Percentiles rank a stretch among this genome's conserved stretches.
These are phyloP conservation scores for Calonectria honghensis DNA, from an alignment of 2,329 filamentous ascomycete species.

Conservation along the genomic window DNA sequence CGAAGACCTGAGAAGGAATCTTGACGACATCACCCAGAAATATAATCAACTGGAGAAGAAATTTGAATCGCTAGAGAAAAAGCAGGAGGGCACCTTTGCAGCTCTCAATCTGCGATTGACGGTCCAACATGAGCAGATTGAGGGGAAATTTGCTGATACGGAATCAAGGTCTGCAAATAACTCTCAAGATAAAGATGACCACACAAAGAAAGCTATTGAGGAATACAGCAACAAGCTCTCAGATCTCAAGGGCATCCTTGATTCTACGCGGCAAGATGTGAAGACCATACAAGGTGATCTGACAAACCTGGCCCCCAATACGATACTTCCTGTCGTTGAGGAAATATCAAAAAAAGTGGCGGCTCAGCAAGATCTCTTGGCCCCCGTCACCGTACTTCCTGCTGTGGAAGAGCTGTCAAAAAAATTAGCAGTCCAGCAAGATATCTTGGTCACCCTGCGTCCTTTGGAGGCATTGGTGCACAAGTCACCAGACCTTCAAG, in stretches of 20 bases:
- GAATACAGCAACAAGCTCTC: conserved; percentile 33
- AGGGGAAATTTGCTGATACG: conserved; percentile 12
- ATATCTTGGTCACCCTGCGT: neutral
- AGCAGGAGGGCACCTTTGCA: conserved; percentile 47
- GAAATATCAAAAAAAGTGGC: neutral
- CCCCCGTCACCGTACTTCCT: neutral
- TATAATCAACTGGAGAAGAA: conserved; percentile 44
- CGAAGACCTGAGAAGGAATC: conserved; percentile 35
- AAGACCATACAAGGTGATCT: conserved; percentile 1
- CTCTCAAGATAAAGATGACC: neutral
- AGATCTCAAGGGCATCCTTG: neutral
- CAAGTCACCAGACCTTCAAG: neutral
- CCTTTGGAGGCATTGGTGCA: neutral
- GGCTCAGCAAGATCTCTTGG: neutral
- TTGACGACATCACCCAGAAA: conserved; percentile 44
- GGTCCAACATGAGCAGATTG: conserved; percentile 33
- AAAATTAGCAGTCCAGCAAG: neutral
- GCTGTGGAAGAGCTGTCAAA: conserved; percentile 4
- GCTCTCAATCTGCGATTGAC: conserved; percentile 20
- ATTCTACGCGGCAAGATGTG: conserved; percentile 2
- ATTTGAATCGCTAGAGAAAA: conserved; percentile 51
- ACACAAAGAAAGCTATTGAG: conserved; percentile 27
- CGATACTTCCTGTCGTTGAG: neutral
- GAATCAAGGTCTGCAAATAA: neutral
- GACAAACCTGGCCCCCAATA: neutral